Conservation (phyloP, 1,284 basidiomycete genomes). For the Pyrrhoderma noxium region DNA sequence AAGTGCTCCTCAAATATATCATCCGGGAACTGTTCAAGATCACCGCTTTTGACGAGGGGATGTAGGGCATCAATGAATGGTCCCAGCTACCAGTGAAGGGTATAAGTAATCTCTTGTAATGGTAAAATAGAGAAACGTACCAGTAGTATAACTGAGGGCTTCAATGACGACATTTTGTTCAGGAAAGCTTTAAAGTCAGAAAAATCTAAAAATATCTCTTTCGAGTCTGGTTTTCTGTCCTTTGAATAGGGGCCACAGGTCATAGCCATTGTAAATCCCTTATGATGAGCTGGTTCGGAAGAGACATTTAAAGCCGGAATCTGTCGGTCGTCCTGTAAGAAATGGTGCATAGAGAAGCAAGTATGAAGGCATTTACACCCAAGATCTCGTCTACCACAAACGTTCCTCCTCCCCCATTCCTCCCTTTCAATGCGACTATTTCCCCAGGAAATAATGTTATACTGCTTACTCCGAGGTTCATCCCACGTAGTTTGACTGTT, state of each 20-base stretch:
- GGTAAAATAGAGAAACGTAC: constrained; percentile 37
- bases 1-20: constrained; percentile 72
- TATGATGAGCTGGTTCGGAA: constrained; percentile 24
- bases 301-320: constrained; percentile 43
- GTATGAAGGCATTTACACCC: constrained; percentile 41
- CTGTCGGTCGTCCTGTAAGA: constrained; percentile 21
- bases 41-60: constrained; percentile 64
- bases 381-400: constrained; percentile 84
- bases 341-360: constrained; percentile 26
- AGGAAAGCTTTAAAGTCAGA: constrained; percentile 61
- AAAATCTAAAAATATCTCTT: constrained; percentile 30
- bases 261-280: constrained; percentile 52
- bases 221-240: constrained; percentile 57
- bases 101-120: background rate
- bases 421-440: constrained; percentile 82
- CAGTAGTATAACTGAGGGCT: constrained; percentile 74
- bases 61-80: constrained; percentile 84
- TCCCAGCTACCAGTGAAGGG: constrained; percentile 40
- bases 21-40: constrained; percentile 55
- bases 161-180: constrained; percentile 45
- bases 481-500: constrained; percentile 60
- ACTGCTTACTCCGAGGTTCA: constrained; percentile 54
- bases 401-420: constrained; percentile 83
- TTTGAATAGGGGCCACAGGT: constrained; percentile 80
- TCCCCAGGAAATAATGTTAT: constrained; percentile 85